phyloP scores from a whole-genome alignment of 208 protist species.

The Trypanosomatidae sp. region DNA sequence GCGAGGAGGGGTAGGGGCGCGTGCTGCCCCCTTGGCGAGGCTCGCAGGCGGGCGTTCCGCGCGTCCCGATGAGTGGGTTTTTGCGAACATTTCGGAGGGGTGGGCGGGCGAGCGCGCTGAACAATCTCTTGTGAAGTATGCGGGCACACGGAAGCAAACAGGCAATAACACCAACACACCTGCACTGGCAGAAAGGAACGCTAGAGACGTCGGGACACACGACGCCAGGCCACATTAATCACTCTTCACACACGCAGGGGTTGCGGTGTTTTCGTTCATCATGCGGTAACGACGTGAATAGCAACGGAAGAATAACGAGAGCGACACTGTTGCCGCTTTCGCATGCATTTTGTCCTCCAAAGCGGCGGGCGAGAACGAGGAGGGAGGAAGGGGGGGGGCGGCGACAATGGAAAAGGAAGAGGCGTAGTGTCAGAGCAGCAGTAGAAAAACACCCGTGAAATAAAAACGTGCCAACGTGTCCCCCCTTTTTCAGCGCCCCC shows the following conservation, averaged over 20 bases:
- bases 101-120: not conserved
- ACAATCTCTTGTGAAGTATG: not conserved
- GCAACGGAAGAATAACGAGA: not conserved
- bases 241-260: not conserved
- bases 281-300: not conserved
- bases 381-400: not conserved
- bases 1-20: too few relatives aligned
- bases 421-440: not conserved
- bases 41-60: not conserved
- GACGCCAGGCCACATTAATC: not conserved
- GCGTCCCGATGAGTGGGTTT: not conserved
- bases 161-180: not conserved
- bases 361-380: not conserved
- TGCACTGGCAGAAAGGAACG: not conserved
- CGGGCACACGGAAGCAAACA: too few relatives aligned
- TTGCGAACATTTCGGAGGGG: not conserved
- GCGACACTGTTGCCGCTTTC: not conserved
- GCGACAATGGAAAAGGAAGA: not conserved
- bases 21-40: too few relatives aligned
- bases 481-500: not conserved
- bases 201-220: not conserved
- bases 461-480: not conserved
- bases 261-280: not conserved
- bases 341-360: not conserved
- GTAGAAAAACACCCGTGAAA: not conserved